Evolutionary conservation across 345 rosid genomes (phyloP).

Genomic region (Lepidium africanum): DNA sequence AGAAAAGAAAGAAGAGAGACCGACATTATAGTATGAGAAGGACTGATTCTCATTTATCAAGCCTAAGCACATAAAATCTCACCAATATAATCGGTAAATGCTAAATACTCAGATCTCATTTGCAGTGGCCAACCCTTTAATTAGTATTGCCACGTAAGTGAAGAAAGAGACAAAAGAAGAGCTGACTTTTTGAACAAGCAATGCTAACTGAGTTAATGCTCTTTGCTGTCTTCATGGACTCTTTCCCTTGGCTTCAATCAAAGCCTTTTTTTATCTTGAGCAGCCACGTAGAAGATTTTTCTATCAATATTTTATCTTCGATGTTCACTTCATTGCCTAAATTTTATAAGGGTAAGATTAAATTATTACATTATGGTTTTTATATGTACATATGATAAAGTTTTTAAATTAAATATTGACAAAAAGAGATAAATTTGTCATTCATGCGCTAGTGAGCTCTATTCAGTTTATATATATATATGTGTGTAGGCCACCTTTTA

Average conservation of each 20-base stretch:
- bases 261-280: not conserved
- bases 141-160: slow-evolving; percentile 13
- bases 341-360: not conserved
- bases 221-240: slow-evolving; percentile 49
- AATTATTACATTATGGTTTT: not conserved
- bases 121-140: slow-evolving; percentile 7
- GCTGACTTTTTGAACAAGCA: slow-evolving; percentile 45
- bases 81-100: slow-evolving; percentile 18
- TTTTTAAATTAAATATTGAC: no score
- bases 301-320: not conserved
- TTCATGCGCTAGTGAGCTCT: not conserved
- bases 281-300: slow-evolving; percentile 1
- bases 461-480: slow-evolving; percentile 1
- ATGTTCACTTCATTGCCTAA: no score
- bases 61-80: not conserved
- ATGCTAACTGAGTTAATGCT: slow-evolving; percentile 49
- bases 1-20: not conserved
- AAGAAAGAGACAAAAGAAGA: not conserved
- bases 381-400: not conserved
- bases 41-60: not conserved
- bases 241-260: slow-evolving; percentile 7
- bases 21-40: not conserved
- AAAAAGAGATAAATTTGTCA: not conserved
- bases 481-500: not conserved
- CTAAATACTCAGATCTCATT: not conserved